These are phyloP conservation scores for Adansonia rubrostipa DNA, from an alignment of 441 rosid genomes.

Conservation along the genomic window DNA sequence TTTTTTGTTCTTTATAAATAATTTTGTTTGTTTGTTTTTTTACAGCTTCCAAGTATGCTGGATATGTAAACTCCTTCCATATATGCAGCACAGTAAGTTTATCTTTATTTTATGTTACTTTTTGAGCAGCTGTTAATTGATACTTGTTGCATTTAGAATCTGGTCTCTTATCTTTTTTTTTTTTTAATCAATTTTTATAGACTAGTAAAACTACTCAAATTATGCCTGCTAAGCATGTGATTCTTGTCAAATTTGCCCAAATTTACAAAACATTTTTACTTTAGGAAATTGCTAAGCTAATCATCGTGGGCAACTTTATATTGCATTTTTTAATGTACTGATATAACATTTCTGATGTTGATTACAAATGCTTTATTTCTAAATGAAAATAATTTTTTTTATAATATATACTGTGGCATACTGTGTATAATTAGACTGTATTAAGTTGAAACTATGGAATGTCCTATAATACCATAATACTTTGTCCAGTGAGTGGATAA, in stretches of 20 bases:
- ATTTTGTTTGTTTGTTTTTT: slow-evolving; percentile 25
- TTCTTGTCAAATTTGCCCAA: slow-evolving; percentile 1
- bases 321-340: slow-evolving; percentile 2
- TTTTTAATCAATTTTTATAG: neutral
- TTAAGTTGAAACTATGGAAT: neutral
- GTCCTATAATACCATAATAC: neutral
- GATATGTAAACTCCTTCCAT: slow-evolving; percentile 86
- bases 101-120: slow-evolving; percentile 13
- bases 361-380: neutral
- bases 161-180: neutral
- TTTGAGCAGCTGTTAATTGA: neutral
- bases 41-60: slow-evolving; percentile 97
- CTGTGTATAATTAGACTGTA: neutral
- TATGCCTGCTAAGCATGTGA: neutral
- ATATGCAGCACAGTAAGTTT: slow-evolving; percentile 89
- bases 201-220: neutral
- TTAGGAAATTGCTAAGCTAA: neutral
- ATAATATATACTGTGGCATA: neutral
- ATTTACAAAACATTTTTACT: neutral
- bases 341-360: neutral
- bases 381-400: neutral
- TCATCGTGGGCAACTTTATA: neutral
- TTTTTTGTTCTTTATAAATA: neutral
- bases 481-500: neutral
- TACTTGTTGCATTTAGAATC: neutral